These are phyloP conservation scores for Plasmodium gaboni DNA, from an alignment of 169 alveolate species.

Conservation along the genomic window DNA sequence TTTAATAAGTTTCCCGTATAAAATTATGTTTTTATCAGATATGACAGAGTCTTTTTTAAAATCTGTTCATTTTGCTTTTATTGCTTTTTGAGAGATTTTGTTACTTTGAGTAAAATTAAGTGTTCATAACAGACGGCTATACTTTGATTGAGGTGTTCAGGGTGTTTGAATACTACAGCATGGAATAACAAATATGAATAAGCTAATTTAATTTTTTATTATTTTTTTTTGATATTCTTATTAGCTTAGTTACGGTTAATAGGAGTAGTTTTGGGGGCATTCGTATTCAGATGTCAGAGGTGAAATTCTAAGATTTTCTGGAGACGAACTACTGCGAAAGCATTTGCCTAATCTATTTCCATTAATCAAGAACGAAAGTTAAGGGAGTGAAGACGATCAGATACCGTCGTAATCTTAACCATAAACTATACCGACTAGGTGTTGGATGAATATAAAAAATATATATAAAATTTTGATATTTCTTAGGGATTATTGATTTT, in stretches of 20 bases:
- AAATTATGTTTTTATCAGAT: no score
- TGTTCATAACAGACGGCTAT: slow-evolving; percentile 42
- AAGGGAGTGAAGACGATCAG: slow-evolving; percentile 95
- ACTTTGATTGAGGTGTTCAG: no score
- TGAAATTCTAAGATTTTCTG: slow-evolving; percentile 93
- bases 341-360: slow-evolving; percentile 93
- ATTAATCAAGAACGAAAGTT: slow-evolving; percentile 94
- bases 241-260: slow-evolving; percentile 89
- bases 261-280: slow-evolving; percentile 94
- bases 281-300: slow-evolving; percentile 93
- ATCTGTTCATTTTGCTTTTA: background rate
- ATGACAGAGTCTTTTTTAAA: background rate
- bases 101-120: slow-evolving; percentile 91
- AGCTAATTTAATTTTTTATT: slow-evolving; percentile 36
- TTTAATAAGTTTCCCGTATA: no score
- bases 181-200: slow-evolving; percentile 86
- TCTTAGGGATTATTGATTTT: no score
- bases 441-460: no score
- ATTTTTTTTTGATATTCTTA: slow-evolving; percentile 55
- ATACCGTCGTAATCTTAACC: slow-evolving; percentile 94
- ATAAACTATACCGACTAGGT: slow-evolving; percentile 93
- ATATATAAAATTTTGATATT: no score
- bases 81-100: slow-evolving; percentile 1
- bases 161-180: slow-evolving; percentile 86
- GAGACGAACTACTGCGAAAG: slow-evolving; percentile 94